These are phyloP conservation scores for Avicennia marina DNA, from an alignment of 257 asterid species.

Conservation along the genomic window DNA sequence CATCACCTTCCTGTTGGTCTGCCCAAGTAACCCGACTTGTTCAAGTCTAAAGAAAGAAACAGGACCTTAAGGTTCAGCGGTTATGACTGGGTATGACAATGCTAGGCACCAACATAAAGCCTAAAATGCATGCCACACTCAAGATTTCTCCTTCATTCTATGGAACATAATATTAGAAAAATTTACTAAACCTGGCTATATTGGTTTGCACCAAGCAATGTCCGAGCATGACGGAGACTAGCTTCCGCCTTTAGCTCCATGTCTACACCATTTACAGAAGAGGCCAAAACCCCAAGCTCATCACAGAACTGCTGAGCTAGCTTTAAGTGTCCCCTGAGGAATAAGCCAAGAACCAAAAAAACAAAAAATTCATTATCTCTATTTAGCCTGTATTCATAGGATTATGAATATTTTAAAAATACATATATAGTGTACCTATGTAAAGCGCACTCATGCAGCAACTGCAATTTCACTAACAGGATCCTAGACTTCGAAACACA, in stretches of 20 bases:
- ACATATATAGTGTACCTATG: slow-evolving; percentile 45
- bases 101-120: too few species aligned
- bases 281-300: slow-evolving; percentile 85
- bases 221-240: slow-evolving; percentile 85
- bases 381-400: slow-evolving; percentile 9
- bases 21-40: too few species aligned
- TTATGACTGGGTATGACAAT: too few species aligned
- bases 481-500: slow-evolving; percentile 77
- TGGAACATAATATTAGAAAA: too few species aligned
- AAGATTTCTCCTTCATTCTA: slow-evolving; percentile 5
- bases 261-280: slow-evolving; percentile 85
- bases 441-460: slow-evolving; percentile 84
- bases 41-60: too few species aligned
- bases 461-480: slow-evolving; percentile 69
- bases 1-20: too few species aligned
- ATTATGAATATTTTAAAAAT: slow-evolving; percentile 7
- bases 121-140: too few species aligned
- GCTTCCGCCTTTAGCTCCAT: slow-evolving; percentile 92
- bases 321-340: slow-evolving; percentile 74
- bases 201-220: slow-evolving; percentile 88
- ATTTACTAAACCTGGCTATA: slow-evolving; percentile 56
- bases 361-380: slow-evolving; percentile 13
- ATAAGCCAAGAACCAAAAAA: slow-evolving; percentile 17
- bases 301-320: slow-evolving; percentile 76
- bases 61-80: too few species aligned